phyloP scores from a whole-genome alignment of 23 red algal genomes.

The Agarophyton chilense region DNA sequence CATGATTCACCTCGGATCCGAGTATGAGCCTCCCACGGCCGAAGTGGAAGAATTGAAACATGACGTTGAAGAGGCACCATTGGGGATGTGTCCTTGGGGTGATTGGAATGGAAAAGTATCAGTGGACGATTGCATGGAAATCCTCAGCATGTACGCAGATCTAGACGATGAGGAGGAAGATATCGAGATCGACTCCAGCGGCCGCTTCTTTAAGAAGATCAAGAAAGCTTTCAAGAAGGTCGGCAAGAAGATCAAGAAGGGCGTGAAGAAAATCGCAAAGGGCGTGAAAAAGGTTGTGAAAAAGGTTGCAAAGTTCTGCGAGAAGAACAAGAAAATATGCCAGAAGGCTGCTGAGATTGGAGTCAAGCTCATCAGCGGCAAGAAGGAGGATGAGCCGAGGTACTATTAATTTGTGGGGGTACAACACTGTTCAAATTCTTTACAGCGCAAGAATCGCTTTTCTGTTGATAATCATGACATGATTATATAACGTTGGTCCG shows the following conservation, averaged over 20 bases:
- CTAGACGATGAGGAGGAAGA: neutral
- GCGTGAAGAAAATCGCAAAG: neutral
- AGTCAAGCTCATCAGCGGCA: neutral
- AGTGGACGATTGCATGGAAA: constrained; percentile 18
- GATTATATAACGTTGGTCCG: no score
- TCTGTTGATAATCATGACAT: no score
- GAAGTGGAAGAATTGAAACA: constrained; percentile 11
- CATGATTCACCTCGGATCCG: neutral
- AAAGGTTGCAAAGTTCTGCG: constrained; percentile 20
- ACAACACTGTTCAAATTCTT: no score
- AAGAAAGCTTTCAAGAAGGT: constrained; percentile 8
- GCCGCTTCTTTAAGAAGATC: constrained; percentile 22
- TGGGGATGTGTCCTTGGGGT: constrained; percentile 17
- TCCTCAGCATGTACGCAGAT: neutral
- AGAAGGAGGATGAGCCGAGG: no score
- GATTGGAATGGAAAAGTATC: neutral
- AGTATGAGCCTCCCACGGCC: neutral
- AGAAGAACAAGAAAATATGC: neutral
- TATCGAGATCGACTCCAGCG: neutral
- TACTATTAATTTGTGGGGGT: no score
- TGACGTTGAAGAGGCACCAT: neutral
- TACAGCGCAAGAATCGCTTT: no score
- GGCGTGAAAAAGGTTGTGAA: constrained; percentile 29
- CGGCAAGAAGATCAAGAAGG: constrained; percentile 22
- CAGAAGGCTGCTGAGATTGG: neutral